Base-by-base conservation (phyloP, 1,139 yeast species). In the Geotrichum cucujoidarum region DNA sequence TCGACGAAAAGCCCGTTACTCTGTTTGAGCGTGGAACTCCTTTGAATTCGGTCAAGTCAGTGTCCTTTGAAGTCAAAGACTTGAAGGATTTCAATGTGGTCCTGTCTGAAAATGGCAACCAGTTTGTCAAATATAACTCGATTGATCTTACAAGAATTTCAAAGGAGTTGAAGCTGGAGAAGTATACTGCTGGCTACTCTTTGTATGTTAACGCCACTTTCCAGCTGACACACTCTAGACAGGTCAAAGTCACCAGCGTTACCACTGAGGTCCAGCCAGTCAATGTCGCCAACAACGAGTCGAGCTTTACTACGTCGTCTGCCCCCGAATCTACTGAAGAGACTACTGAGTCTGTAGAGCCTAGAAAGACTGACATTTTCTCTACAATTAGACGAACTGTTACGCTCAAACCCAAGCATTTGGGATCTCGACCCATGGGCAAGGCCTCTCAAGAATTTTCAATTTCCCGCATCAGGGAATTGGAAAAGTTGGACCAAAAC, bases 101-200 rank as follows among this genome's bases (percentile, higher is more conserved):
- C 8, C 63, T 85, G 27, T 72, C 67, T 51, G 92, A 84, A 62
- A 73, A 80, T 58, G 81, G 77, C 1, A 55, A 66, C 20, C 64
- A 74, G n/a, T 68, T 77, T 59, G 71, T 73, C 11, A 70, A 68
- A 47, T 56, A 59, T 35, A 61, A 64, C 4, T 54, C 63, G 14
- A 52, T 61, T 13, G 46, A 46, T 16, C 27, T 41, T 6, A 4
- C 30, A 3, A 46, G 41, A 29, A 22, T 37, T 7, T 21, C 34
- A 10, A 43, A 45, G 3, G 59, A 55, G 14, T 57, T 61, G 31
- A 54, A 58, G 11, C 50, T 62, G 20, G 50, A 51, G 16, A 55
- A 55, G 16, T 50, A 58, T 18, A 56, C 55, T 43, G 55, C 55
- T 35, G 59, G 40, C 5, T 25, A 20, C 13, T 18, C 31, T 3